Percentiles rank a stretch among this genome's conserved stretches.
phyloP scores from a whole-genome alignment of 177 flowering plant genomes.

The Tripterygium wilfordii region DNA sequence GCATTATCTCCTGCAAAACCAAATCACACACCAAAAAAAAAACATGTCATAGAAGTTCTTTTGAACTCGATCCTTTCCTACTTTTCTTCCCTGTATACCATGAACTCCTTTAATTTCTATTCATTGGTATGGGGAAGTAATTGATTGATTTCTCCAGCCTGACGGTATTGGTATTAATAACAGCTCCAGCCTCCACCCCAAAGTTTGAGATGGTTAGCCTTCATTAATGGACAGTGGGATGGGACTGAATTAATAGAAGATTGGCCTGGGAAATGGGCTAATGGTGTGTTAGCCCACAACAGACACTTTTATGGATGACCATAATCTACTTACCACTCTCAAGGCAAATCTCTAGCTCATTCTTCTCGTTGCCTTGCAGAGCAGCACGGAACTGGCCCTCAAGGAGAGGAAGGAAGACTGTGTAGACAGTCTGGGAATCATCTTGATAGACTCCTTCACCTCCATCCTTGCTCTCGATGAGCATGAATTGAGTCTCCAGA shows the following conservation, averaged over 20 bases:
- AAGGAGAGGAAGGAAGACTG: constrained; percentile 77
- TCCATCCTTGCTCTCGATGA: constrained; percentile 64
- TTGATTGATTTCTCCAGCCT: constrained; percentile 19
- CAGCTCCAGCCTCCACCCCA: constrained; percentile 34
- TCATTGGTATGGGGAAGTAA: constrained; percentile 11
- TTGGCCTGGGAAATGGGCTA: constrained; percentile 1
- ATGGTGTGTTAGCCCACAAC: constrained; percentile 13
- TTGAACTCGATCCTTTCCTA: constrained; percentile 15
- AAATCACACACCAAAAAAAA: constrained; percentile 19
- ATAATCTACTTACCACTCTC: constrained; percentile 79
- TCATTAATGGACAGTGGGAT: constrained; percentile 6
- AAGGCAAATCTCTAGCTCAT: constrained; percentile 79
- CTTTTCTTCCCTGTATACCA: constrained; percentile 15
- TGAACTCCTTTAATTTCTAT: constrained; percentile 23
- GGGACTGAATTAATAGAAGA: constrained; percentile 12
- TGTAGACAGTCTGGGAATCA: constrained; percentile 48
- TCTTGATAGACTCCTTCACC: constrained; percentile 29
- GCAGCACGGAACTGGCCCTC: constrained; percentile 84
- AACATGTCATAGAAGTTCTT: constrained; percentile 27
- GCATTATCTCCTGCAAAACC: constrained; percentile 69
- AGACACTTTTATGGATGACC: constrained; percentile 12
- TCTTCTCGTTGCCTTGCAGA: constrained; percentile 78
- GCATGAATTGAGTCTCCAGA: constrained; percentile 89
- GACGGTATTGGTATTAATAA: constrained; percentile 17
- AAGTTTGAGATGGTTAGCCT: constrained; percentile 8